Base-by-base conservation (phyloP, 352 stramenopile genomes). In the Globisporangium nagaii region DNA sequence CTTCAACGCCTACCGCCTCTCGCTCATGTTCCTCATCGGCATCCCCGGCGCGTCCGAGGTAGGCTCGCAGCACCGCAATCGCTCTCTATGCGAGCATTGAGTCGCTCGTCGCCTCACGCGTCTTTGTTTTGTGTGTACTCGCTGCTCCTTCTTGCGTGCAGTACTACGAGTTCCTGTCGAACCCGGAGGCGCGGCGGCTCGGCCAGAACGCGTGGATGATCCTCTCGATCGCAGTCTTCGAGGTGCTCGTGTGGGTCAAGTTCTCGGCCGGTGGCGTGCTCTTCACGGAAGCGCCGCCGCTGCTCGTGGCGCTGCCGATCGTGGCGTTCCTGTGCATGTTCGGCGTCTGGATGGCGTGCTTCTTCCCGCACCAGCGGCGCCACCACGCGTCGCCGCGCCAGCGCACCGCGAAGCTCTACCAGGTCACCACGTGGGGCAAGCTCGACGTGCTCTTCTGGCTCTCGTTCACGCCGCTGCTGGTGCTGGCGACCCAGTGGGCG, bases 101-200 rank as follows among this genome's bases (percentile, higher is more conserved):
- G n/a, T n/a, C n/a, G n/a, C n/a, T n/a, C n/a, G n/a, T n/a, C n/a
- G n/a, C n/a, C n/a, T n/a, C n/a, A n/a, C n/a, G n/a, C n/a, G n/a
- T n/a, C n/a, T n/a, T n/a, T n/a, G n/a, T n/a, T n/a, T n/a, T n/a
- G n/a, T n/a, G n/a, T n/a, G n/a, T n/a, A n/a, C n/a, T n/a, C n/a
- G n/a, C n/a, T n/a, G n/a, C n/a, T n/a, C n/a, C n/a, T n/a, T n/a
- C n/a, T n/a, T n/a, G n/a, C 1, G 13, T 36, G 1, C 44, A 90
- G 78, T 95, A 91, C 60, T 93, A 93, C 47, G 82, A 93, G 66
- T 95, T 93, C 53, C 64, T 95, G 45, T 67, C 78, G 12, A 91
- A 95, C 50, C 79, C 83, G 1, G 70, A 88, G 25, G 88, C 79
- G 64, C 70, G 66, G 59, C 79, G 83, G 19, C 65, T 93, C 7